phyloP scores from a whole-genome alignment of 169 alveolate genomes.

The Perkinsus marinus region DNA sequence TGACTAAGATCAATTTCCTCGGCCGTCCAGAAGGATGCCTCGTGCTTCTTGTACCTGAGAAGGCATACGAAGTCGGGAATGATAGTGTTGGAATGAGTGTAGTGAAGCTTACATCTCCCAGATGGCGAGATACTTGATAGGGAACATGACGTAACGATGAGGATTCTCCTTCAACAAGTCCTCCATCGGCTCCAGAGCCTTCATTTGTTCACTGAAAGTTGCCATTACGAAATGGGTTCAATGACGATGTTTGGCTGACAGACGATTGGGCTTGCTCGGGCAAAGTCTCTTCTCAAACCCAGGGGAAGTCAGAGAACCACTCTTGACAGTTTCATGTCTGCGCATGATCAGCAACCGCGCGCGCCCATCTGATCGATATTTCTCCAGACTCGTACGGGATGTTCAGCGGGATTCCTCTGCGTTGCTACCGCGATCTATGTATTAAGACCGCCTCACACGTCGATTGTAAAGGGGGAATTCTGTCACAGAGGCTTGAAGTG shows the following conservation, averaged over 20 bases:
- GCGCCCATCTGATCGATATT: not conserved
- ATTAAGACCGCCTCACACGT: no score
- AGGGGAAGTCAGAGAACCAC: not conserved
- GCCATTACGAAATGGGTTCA: not conserved
- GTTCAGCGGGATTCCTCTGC: no score
- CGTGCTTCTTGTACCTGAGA: constrained; percentile 84
- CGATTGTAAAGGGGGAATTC: no score
- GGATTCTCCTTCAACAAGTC: constrained; percentile 50
- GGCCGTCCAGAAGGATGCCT: constrained; percentile 96
- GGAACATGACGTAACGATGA: constrained; percentile 53
- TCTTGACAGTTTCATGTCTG: not conserved
- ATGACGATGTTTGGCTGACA: no score
- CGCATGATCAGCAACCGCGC: not conserved
- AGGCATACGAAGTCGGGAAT: not conserved
- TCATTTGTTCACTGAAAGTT: not conserved
- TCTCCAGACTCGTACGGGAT: no score
- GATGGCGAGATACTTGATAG: constrained; percentile 49
- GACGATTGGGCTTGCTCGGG: no score
- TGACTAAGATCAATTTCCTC: constrained; percentile 91
- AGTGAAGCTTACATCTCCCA: constrained; percentile 45
- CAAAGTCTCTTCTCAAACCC: no score
- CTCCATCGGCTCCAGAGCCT: constrained; percentile 17
- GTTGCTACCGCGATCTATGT: no score
- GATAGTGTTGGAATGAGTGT: not conserved
- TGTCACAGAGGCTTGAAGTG: no score